Percentiles rank a stretch among this genome's conserved stretches.
Conservation (phyloP, 169 alveolate genomes). For the Eimeria necatrix region DNA sequence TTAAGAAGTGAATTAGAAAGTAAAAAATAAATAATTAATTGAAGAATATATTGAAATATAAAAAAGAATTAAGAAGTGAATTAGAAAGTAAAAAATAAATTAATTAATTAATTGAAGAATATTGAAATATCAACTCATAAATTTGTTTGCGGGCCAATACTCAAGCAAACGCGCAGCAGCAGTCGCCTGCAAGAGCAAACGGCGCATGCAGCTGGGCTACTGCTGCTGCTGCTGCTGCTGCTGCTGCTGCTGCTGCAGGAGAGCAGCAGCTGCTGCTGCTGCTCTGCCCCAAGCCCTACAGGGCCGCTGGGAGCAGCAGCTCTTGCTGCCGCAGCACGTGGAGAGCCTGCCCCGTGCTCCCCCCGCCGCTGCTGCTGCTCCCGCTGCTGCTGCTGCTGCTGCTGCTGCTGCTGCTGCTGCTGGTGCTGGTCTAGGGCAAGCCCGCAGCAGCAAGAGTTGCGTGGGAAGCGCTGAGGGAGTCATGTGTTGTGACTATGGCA, state of each 20-base stretch:
- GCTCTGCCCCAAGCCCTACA: no score
- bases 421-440: not conserved
- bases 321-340: not conserved
- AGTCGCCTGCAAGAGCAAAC: no score
- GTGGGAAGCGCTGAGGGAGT: not conserved
- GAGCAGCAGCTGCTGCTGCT: not conserved
- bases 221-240: not conserved
- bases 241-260: not conserved
- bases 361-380: not conserved
- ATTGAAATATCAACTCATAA: no score
- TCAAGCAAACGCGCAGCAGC: no score
- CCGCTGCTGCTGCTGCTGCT: not conserved
- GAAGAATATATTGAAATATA: no score
- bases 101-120: no score
- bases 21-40: no score
- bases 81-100: no score
- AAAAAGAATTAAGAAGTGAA: no score
- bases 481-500: not conserved
- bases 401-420: not conserved
- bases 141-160: no score
- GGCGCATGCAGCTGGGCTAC: not conserved
- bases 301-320: no score
- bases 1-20: no score
- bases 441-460: not conserved
- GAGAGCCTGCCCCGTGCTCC: not conserved